Percentiles rank a stretch among this genome's conserved stretches.
Evolutionary conservation across 225 moss, liverwort and hornwort genomes (phyloP).

Genomic region (Takakia lepidozioides): DNA sequence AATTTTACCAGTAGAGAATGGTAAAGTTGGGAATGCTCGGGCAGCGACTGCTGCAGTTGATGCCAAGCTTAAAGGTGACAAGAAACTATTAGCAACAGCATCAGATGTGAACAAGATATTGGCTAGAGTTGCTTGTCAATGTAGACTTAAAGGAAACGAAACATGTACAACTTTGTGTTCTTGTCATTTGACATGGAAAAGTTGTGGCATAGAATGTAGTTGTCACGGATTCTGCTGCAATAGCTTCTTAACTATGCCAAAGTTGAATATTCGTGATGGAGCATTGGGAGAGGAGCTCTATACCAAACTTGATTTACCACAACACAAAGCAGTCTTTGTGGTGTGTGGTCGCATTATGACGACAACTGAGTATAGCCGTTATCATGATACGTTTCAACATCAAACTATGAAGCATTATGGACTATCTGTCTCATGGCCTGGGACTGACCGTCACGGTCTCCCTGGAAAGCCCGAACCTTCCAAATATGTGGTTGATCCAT

Average conservation of each 20-base stretch:
- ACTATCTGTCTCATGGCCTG: slow-evolving; percentile 32
- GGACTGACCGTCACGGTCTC: slow-evolving; percentile 16
- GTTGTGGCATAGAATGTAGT: slow-evolving; percentile 33
- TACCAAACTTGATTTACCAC: slow-evolving; percentile 23
- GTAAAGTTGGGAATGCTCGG: too few relatives aligned
- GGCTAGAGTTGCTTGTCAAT: slow-evolving; percentile 26
- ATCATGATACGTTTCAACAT: slow-evolving; percentile 26
- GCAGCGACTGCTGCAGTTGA: slow-evolving; percentile 30
- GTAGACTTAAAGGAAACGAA: slow-evolving; percentile 22
- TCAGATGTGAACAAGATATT: slow-evolving; percentile 18
- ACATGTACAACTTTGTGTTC: slow-evolving; percentile 16
- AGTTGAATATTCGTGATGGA: slow-evolving; percentile 31
- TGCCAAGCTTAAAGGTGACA: slow-evolving; percentile 26
- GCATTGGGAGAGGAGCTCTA: slow-evolving; percentile 42
- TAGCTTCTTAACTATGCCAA: slow-evolving; percentile 34
- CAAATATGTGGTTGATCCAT: slow-evolving; percentile 38
- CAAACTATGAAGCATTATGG: slow-evolving; percentile 24
- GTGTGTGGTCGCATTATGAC: slow-evolving; percentile 39
- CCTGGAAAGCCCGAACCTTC: slow-evolving; percentile 25
- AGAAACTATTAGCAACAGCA: slow-evolving; percentile 22
- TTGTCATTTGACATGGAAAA: slow-evolving; percentile 27
- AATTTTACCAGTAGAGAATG: too few relatives aligned
- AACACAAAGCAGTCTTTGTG: slow-evolving; percentile 22
- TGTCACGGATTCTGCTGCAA: slow-evolving; percentile 46
- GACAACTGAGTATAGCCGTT: slow-evolving; percentile 23